Evolutionary conservation across 805 yeast genomes (phyloP).

Genomic region (Candida methanosorbosa): DNA sequence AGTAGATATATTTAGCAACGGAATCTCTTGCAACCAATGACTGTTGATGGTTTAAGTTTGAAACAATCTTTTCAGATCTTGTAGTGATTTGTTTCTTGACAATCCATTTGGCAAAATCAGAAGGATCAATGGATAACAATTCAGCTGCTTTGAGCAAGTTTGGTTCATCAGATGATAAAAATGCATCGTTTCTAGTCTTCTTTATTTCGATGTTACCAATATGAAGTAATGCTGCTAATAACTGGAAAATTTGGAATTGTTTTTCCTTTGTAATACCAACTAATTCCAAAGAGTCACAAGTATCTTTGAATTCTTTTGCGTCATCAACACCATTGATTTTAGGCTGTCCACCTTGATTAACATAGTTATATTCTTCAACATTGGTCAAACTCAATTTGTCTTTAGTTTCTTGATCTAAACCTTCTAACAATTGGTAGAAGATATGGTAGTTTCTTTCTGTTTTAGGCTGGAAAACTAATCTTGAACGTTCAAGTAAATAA

Average conservation of each 20-base stretch:
- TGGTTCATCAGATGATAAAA: slow-evolving; percentile 79
- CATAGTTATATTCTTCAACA: slow-evolving; percentile 66
- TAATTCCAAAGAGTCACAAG: slow-evolving; percentile 66
- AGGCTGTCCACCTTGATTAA: slow-evolving; percentile 81
- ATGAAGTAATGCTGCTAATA: slow-evolving; percentile 83
- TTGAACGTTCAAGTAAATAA: slow-evolving; percentile 83
- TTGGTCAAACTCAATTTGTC: slow-evolving; percentile 48
- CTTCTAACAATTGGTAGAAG: slow-evolving; percentile 81
- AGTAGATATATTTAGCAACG: slow-evolving; percentile 89
- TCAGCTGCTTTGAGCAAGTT: slow-evolving; percentile 75
- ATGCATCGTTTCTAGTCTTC: slow-evolving; percentile 78
- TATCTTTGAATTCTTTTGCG: slow-evolving; percentile 62
- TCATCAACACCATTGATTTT: slow-evolving; percentile 76
- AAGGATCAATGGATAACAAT: slow-evolving; percentile 71
- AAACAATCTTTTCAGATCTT: slow-evolving; percentile 84
- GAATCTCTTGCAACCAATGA: slow-evolving; percentile 92
- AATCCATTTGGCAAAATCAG: slow-evolving; percentile 78
- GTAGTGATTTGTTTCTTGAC: slow-evolving; percentile 87
- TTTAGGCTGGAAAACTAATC: slow-evolving; percentile 87
- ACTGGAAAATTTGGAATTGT: slow-evolving; percentile 63
- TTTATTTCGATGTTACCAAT: slow-evolving; percentile 87
- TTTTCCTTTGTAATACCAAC: slow-evolving; percentile 60
- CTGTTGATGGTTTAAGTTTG: slow-evolving; percentile 74
- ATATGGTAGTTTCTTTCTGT: slow-evolving; percentile 94
- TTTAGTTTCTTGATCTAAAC: slow-evolving; percentile 51